Base-by-base conservation (phyloP, 2,329 filamentous ascomycete species). In the Hortaea werneckii region DNA sequence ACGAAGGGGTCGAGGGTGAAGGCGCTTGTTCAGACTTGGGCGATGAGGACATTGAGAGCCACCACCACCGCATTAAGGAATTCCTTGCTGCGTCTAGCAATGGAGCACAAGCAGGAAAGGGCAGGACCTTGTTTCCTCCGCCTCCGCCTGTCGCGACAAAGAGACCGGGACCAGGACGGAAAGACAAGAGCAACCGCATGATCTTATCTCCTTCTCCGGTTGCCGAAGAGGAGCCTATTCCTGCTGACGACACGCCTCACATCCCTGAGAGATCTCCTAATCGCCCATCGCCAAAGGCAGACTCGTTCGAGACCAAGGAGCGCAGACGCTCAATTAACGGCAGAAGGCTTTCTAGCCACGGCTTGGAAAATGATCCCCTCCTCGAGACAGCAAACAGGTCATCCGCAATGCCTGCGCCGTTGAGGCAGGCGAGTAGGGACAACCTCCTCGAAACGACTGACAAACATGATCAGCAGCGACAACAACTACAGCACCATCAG, bases 1-100 rank as follows among this genome's bases (percentile, higher is more conserved):
- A 9, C 32, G 8, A 9, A 9, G 32, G 32, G 32, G 8, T 8
- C 10, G 10, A 10, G 10, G 32, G 11, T 40, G 20, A 20, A 20
- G 12, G 26, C 11, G 28, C 29, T 5, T 43, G 32, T 10, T 38
- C 46, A 4, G 39, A 28, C 6, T 32, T 37, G 10, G 44, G 20
- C 12, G 37, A 41, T 4, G 41, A 47, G 27, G 44, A 50, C n/a
- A 41, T 44, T 27, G 47, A 46, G 37, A 38, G 45, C n/a, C 47
- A 44, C 29, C 37, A 44, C 29, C 9, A 46, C 10, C 8, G 11
- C 5, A 11, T 47, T 9, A 6, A 41, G 13, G 39, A 44, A 11
- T 50, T 42, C 29, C 42, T 44, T 20, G 40, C 44, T 20, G 43
- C 41, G 6, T 41, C 40, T 27, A 39, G 35, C 43, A 10, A 40